phyloP scores from a whole-genome alignment of 169 alveolate genomes.

The Plasmodium coatneyi region DNA sequence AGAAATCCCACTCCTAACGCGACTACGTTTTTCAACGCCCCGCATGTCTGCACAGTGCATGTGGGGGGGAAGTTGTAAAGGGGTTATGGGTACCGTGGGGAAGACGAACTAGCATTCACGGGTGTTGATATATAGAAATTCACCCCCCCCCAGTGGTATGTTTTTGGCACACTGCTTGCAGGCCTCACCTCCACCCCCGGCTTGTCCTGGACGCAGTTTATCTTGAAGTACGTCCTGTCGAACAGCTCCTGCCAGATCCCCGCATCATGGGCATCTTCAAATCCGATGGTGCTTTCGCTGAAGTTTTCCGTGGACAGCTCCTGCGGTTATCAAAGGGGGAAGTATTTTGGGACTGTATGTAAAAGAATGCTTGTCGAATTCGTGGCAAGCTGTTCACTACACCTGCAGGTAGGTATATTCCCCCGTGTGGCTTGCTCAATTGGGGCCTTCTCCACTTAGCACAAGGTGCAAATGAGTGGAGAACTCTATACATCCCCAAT shows the following conservation, averaged over 20 bases:
- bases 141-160: not conserved
- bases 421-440: not conserved
- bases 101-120: not conserved
- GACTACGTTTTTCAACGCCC: constrained; percentile 91
- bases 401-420: not conserved
- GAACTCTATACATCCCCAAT: not conserved
- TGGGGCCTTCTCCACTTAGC: not conserved
- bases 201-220: constrained; percentile 88
- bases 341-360: not conserved
- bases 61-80: not conserved
- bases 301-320: constrained; percentile 90
- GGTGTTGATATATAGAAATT: not conserved
- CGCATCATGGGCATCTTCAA: constrained; percentile 80
- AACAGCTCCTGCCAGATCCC: constrained; percentile 82
- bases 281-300: constrained; percentile 92
- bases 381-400: not conserved
- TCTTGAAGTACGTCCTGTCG: constrained; percentile 86
- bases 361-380: not conserved
- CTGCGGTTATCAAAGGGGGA: not conserved
- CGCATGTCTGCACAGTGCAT: constrained; percentile 82
- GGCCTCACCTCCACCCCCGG: constrained; percentile 83
- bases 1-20: constrained; percentile 92
- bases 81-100: not conserved
- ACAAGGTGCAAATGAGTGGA: not conserved
- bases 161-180: not conserved